Evolutionary conservation across 441 rosid species (phyloP), one percentile per base, ranked within the genome.

Genomic region (Euphorbia schlechtendalii): DNA sequence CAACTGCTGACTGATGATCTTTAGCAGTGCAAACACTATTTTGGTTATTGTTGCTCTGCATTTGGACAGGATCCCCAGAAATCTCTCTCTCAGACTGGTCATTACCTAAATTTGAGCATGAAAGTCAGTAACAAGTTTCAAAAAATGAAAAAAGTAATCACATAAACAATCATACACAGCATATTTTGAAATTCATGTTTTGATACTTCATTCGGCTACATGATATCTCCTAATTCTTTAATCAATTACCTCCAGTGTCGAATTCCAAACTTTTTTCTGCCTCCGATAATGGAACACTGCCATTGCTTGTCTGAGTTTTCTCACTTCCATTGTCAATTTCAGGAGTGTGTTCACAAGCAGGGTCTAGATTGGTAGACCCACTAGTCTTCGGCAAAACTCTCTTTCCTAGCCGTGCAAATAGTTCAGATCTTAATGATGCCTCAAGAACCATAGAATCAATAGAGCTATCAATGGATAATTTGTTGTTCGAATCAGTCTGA

Each of bases 351-450:
- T 87, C 93, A 70, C 77, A 73, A 56, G 66, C 71, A 67, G 82
- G 74, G 69, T 72, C 83, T 64, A 72, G 62, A 64, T 80, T 62
- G 72, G 76, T 71, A 59, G 78, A 70, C 66, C 63, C 78, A 74
- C 72, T 78, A 61, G 13, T 77, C 71, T 80, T 82, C 56, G 82
- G 78, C 57, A 71, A 76, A 64, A 69, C 78, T 81, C 80, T 85
- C 71, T 17, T 76, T 67, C 86, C 76, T 65, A 86, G 69, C 48
- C 87, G 89, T 46, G 88, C 94, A 86, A 80, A 83, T 69, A 94
- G 77, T 75, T 89, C 77, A 61, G 99, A 86, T 73, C 99, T 89
- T 58, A 91, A 76, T 71, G 86, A 71, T 59, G 94, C 96, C 80
- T 94, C 99, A 65, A 88, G 89, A 72, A 68, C 79, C 74, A 87